A percentile compares a stretch with the other conserved stretches of the same genome.
These are phyloP conservation scores for Secale cereale DNA, from an alignment of 176 grass and related monocot species.

Conservation along the genomic window DNA sequence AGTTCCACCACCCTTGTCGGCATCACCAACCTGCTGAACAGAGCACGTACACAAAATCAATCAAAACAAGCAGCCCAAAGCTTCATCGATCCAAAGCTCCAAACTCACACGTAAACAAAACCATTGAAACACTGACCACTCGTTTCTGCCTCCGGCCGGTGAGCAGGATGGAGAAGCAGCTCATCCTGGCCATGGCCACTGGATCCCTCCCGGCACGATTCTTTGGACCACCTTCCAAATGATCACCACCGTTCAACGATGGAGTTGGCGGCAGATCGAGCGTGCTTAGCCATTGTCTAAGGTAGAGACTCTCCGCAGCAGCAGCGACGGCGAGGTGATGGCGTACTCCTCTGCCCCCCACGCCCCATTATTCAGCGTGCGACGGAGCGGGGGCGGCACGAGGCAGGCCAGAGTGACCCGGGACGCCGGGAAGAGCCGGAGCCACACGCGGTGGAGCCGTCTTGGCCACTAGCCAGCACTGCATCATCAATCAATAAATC, in stretches of 20 bases:
- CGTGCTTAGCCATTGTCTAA: constrained; percentile 91
- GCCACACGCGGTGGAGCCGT: constrained; percentile 30
- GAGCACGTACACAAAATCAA: not conserved
- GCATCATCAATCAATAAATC: constrained; percentile 17
- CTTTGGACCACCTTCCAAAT: too few species aligned
- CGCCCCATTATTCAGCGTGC: constrained; percentile 67
- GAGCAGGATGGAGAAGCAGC: constrained; percentile 65
- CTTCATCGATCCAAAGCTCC: constrained; percentile 4
- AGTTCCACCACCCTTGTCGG: constrained; percentile 22
- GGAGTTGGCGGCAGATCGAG: too few species aligned
- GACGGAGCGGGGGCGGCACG: constrained; percentile 30
- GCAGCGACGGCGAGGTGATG: constrained; percentile 25
- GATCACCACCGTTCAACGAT: too few species aligned
- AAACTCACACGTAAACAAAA: not conserved
- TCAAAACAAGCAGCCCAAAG: not conserved
- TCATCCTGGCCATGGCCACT: constrained; percentile 61
- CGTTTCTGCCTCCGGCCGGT: constrained; percentile 68
- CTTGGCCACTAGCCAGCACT: constrained; percentile 27
- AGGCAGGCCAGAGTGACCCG: constrained; percentile 76
- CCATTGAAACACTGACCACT: constrained; percentile 16
- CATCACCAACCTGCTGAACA: constrained; percentile 28
- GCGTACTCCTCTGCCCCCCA: constrained; percentile 26
- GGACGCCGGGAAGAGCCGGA: constrained; percentile 17
- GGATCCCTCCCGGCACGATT: too few species aligned
- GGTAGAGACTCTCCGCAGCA: constrained; percentile 42